Percentiles rank a stretch among this genome's conserved stretches.
phyloP scores from a whole-genome alignment of 345 rosid species.

The Euphorbia peplus region DNA sequence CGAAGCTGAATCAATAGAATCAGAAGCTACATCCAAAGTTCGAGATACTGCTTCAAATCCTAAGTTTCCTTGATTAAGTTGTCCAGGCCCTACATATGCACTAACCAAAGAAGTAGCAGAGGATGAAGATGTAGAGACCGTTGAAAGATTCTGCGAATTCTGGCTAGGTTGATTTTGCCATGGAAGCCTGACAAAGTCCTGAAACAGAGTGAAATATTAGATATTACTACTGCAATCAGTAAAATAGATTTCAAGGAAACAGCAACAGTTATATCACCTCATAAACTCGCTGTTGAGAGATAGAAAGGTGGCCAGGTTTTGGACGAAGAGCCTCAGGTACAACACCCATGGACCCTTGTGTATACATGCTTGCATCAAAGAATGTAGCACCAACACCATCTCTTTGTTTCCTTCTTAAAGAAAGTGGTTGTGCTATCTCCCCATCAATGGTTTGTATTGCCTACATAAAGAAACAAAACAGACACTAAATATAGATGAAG shows the following conservation, averaged over 20 bases:
- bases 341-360: slow-evolving; percentile 69
- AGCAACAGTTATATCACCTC: slow-evolving; percentile 51
- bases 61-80: slow-evolving; percentile 41
- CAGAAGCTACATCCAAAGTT: slow-evolving; percentile 57
- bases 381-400: slow-evolving; percentile 64
- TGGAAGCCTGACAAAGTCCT: slow-evolving; percentile 97
- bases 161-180: slow-evolving; percentile 89
- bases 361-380: slow-evolving; percentile 66
- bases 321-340: slow-evolving; percentile 93
- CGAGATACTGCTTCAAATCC: slow-evolving; percentile 55
- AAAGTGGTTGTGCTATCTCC: slow-evolving; percentile 77
- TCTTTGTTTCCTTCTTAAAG: slow-evolving; percentile 80
- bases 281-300: slow-evolving; percentile 91
- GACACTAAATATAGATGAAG: neutral
- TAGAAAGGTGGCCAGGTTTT: slow-evolving; percentile 83
- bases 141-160: slow-evolving; percentile 51
- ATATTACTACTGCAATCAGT: slow-evolving; percentile 15
- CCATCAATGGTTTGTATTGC: slow-evolving; percentile 89
- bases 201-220: slow-evolving; percentile 19
- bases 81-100: slow-evolving; percentile 52
- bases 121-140: slow-evolving; percentile 53
- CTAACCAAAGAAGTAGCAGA: slow-evolving; percentile 43
- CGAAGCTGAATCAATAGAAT: slow-evolving; percentile 54
- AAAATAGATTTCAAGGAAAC: slow-evolving; percentile 6
- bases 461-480: slow-evolving; percentile 29